Evolutionary conservation across 2,329 filamentous ascomycete species (phyloP), one percentile per base, ranked within the genome.

Genomic region (Dactylonectria macrodidyma): DNA sequence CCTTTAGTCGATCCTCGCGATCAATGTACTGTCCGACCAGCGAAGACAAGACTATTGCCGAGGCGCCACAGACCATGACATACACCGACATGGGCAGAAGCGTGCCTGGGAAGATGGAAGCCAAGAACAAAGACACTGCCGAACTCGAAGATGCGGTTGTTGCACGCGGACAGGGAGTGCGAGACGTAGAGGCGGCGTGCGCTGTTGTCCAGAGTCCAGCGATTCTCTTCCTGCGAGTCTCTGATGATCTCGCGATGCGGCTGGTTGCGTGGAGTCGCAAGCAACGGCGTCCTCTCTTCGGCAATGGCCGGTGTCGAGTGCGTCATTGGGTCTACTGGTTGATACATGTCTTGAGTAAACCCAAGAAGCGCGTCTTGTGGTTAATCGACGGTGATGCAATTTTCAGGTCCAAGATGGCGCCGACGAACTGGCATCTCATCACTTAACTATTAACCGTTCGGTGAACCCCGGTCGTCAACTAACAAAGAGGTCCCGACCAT

Each of bases 11-110:
- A 64, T 88, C 77, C 5, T 82, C 83, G 0, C 69, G 78, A 76
- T 94, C 92, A 44, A 94, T 87, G 46, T 84, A 84, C 1, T 76
- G 74, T 1, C 92, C 92, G 6, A 94, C 78, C 52, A 82, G 82
- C 12, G 88, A 87, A 0, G 90, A 87, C 7, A 93, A 80, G 0
- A 89, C 33, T 4, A 91, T 86, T 0, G 90, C 90, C 0, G 89
- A 83, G 0, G 84, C 79, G 6, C 88, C 85, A 24, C 92, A 87
- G 5, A 86, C 82, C 7, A 94, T 80, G 0, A 92, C 92, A 74
- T 94, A 94, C n/a, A 91, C 80, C 0, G 91, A 93, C 63, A 91
- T 85, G 41, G 89, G 91, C 24, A 92, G 83, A 24, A 94, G 81
- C 0, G 91, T 93, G 1, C 83, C 80, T 0, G 87, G 87, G 71